Percentiles rank a stretch among this genome's conserved stretches.
These are phyloP conservation scores for Tephrocybe rancida DNA, from an alignment of 768 basidiomycete species.

Conservation along the genomic window DNA sequence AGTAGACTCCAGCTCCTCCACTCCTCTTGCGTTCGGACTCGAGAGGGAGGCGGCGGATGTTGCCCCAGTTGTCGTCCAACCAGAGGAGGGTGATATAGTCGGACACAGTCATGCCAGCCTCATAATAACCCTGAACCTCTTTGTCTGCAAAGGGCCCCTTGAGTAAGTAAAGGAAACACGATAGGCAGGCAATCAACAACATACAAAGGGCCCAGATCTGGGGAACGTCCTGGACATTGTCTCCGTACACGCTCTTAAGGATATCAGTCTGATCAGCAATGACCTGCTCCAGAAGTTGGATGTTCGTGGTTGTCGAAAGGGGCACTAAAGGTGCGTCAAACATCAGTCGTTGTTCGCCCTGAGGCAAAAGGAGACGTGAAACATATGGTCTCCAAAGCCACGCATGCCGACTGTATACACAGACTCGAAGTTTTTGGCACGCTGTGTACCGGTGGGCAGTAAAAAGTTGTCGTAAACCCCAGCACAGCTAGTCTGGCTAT, in stretches of 20 bases:
- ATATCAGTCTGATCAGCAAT: slow-evolving; percentile 24
- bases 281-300: slow-evolving; percentile 49
- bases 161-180: not conserved
- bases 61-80: slow-evolving; percentile 81
- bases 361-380: not conserved
- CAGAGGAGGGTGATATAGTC: slow-evolving; percentile 70
- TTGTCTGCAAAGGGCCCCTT: slow-evolving; percentile 38
- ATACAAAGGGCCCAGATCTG: slow-evolving; percentile 67
- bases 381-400: slow-evolving; percentile 56
- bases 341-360: not conserved
- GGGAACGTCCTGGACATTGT: slow-evolving; percentile 49
- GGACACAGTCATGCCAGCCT: slow-evolving; percentile 59
- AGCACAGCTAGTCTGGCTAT: no score
- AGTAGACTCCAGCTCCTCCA: slow-evolving; percentile 74
- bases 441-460: slow-evolving; percentile 58
- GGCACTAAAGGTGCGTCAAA: no score
- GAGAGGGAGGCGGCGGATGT: slow-evolving; percentile 63
- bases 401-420: slow-evolving; percentile 73
- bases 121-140: slow-evolving; percentile 71
- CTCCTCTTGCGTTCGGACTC: slow-evolving; percentile 56
- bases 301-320: slow-evolving; percentile 50
- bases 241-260: no score
- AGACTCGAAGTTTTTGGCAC: slow-evolving; percentile 62
- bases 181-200: slow-evolving; percentile 18
- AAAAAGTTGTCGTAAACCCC: no score